Evolutionary conservation across 2,329 filamentous ascomycete species (phyloP).

Genomic region (Hymenoscyphus linearis): DNA sequence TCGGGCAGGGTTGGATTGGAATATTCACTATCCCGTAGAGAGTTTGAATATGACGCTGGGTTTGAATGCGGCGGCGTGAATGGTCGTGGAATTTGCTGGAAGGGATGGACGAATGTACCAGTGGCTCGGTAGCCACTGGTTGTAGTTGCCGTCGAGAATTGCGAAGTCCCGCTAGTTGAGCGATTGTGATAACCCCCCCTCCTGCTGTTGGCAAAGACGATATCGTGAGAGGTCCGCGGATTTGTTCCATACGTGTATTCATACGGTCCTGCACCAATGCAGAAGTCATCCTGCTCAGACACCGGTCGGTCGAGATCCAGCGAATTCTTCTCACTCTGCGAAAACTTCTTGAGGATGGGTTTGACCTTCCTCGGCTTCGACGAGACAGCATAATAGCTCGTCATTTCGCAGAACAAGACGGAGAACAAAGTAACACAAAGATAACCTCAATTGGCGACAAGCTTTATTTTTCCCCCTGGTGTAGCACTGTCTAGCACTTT

Average conservation of each 20-base stretch:
- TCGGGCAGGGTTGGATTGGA: constrained; percentile 32
- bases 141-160: constrained; percentile 50
- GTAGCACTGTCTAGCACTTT: neutral
- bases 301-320: constrained; percentile 56
- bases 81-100: constrained; percentile 58
- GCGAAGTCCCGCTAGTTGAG: constrained; percentile 50
- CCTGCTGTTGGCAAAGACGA: constrained; percentile 20
- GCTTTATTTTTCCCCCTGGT: neutral
- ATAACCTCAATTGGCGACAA: neutral
- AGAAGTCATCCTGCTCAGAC: constrained; percentile 47
- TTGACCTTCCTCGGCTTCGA: constrained; percentile 37
- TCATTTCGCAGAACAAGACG: constrained; percentile 13
- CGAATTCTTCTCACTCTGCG: constrained; percentile 53
- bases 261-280: constrained; percentile 33
- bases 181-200: constrained; percentile 42
- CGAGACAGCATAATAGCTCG: constrained; percentile 23
- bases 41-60: constrained; percentile 47
- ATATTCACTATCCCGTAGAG: constrained; percentile 45
- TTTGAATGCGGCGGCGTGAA: constrained; percentile 48
- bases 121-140: constrained; percentile 41
- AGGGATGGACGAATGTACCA: constrained; percentile 54
- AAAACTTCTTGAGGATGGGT: constrained; percentile 55
- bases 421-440: neutral
- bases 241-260: constrained; percentile 26
- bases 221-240: constrained; percentile 27